phyloP scores from a whole-genome alignment of 2,329 filamentous ascomycete species.

The Beauveria rudraprayagi region DNA sequence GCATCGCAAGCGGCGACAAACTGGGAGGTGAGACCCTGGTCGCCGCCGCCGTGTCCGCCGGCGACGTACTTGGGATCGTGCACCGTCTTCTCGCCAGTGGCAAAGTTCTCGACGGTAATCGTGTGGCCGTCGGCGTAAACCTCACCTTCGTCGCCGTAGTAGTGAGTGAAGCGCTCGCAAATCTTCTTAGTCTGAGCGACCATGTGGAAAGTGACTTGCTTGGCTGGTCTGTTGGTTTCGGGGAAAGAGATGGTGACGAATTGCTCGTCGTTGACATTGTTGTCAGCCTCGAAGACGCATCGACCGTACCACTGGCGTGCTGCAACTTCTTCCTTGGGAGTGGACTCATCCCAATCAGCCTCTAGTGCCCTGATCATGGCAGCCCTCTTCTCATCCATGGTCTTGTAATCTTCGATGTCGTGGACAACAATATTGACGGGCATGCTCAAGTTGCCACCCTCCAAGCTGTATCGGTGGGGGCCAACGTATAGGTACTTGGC shows the following conservation, averaged over 20 bases:
- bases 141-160: conserved; percentile 83
- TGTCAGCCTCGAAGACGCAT: conserved; percentile 92
- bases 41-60: conserved; percentile 33
- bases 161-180: conserved; percentile 74
- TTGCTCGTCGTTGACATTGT: conserved; percentile 91
- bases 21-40: conserved; percentile 59
- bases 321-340: conserved; percentile 38
- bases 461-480: conserved; percentile 49
- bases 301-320: conserved; percentile 73
- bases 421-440: conserved; percentile 84
- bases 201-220: conserved; percentile 91
- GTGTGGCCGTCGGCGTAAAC: conserved; percentile 72
- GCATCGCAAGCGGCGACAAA: conserved; percentile 76
- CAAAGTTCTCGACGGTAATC: conserved; percentile 63
- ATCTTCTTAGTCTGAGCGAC: conserved; percentile 80
- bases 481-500: conserved; percentile 77
- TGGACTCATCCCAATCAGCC: conserved; percentile 46
- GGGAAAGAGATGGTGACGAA: conserved; percentile 83
- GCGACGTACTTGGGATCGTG: conserved; percentile 26
- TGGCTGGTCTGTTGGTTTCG: conserved; percentile 58
- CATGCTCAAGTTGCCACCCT: conserved; percentile 63
- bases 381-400: conserved; percentile 29
- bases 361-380: conserved; percentile 36
- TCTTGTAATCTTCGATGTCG: conserved; percentile 74
- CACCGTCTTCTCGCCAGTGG: conserved; percentile 25